These are phyloP conservation scores for Sistotremastrum suecicum DNA, from an alignment of 768 basidiomycete species.

Conservation along the genomic window DNA sequence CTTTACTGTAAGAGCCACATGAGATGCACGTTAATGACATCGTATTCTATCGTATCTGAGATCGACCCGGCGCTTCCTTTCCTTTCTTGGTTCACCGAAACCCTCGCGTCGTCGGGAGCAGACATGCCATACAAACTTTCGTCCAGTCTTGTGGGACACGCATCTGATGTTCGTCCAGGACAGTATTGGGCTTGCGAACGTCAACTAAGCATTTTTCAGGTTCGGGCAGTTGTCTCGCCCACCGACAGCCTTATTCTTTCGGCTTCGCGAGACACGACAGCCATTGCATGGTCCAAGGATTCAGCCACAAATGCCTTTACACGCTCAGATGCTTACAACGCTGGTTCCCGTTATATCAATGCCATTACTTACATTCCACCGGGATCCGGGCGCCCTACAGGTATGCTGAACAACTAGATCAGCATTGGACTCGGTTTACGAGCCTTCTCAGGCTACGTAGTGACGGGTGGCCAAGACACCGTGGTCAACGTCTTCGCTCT, in stretches of 20 bases:
- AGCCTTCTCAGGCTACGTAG: conserved; percentile 51
- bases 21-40: background rate
- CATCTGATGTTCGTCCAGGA: conserved; percentile 49
- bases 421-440: too few relatives aligned
- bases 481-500: conserved; percentile 76
- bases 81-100: conserved; percentile 2
- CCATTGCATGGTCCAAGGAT: conserved; percentile 68
- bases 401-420: background rate
- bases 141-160: conserved; percentile 53
- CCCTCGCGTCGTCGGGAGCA: background rate
- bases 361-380: conserved; percentile 67
- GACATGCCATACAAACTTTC: conserved; percentile 67
- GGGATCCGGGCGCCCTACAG: conserved; percentile 42
- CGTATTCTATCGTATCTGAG: background rate
- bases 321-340: conserved; percentile 38
- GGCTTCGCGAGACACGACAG: conserved; percentile 83
- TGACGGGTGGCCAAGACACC: conserved; percentile 82
- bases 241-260: conserved; percentile 70
- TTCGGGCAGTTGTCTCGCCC: conserved; percentile 69
- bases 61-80: background rate
- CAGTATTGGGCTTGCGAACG: conserved; percentile 1
- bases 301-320: conserved; percentile 35
- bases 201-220: conserved; percentile 32
- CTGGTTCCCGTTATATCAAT: conserved; percentile 67
- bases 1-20: background rate